Evolutionary conservation across 2,329 filamentous ascomycete species (phyloP).

Genomic region (Penicillium sp.): DNA sequence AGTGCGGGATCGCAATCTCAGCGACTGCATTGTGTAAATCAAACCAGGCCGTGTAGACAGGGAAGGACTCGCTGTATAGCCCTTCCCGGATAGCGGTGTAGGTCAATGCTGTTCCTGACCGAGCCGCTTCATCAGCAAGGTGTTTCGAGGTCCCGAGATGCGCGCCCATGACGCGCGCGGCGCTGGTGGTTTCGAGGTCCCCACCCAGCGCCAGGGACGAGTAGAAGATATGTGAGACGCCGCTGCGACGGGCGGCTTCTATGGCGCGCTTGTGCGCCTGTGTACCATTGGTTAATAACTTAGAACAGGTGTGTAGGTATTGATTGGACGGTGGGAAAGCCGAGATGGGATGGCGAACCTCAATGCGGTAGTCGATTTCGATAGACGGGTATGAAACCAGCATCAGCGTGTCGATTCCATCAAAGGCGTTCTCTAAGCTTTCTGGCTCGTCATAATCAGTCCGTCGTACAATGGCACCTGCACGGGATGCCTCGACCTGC

Average conservation of each 20-base stretch:
- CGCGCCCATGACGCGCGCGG: constrained; percentile 63
- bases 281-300: too few species aligned
- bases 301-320: too few species aligned
- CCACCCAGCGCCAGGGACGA: constrained; percentile 62
- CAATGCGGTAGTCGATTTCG: too few species aligned
- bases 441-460: too few species aligned
- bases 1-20: constrained; percentile 55
- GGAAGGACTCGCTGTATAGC: constrained; percentile 63
- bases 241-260: constrained; percentile 33
- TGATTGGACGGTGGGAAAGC: too few species aligned
- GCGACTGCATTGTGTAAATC: constrained; percentile 36
- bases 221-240: constrained; percentile 64
- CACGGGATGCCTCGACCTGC: too few species aligned
- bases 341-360: too few species aligned
- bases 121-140: constrained; percentile 38
- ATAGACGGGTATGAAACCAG: too few species aligned
- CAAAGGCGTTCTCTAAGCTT: too few species aligned
- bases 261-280: too few species aligned
- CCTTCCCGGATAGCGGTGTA: constrained; percentile 62
- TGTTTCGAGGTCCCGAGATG: constrained; percentile 62
- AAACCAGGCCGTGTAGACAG: constrained; percentile 62
- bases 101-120: constrained; percentile 33
- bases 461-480: too few species aligned
- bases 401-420: too few species aligned
- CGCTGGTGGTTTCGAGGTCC: constrained; percentile 40